Evolutionary conservation across 345 rosid genomes (phyloP), one percentile per base, ranked within the genome.

Genomic region (Laguncularia racemosa): DNA sequence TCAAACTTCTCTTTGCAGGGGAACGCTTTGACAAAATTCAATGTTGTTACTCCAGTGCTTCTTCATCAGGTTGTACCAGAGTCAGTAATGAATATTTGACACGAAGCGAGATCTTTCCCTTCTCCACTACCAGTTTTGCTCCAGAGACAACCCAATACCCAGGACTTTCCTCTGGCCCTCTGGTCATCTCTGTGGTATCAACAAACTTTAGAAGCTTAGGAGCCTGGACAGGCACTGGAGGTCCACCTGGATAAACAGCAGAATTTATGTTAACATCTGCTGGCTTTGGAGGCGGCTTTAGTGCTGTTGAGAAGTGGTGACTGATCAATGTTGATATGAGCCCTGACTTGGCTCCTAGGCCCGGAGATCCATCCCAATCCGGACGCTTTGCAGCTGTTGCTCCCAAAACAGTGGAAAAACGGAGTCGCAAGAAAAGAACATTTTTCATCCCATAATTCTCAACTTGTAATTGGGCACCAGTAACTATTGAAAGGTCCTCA

Each of bases 101-200:
- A 62, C 84, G 91, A 46, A 89, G 76, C 52, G 95, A 93, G 71
- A 93, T 93, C 74, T 75, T 82, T 55, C 96, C 99, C 61, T 79
- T 86, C 82, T 89, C 97, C 7, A 89, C 96, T 12, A 72, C 55
- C 23, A 93, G 72, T 55, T 81, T 85, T 50, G 97, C 99, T 54
- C 99, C 99, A 0, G 99, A 87, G 14, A 89, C 92, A 55, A 84
- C 88, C 99, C 99, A 93, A 70, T 93, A 93, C 16, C 99, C 97
- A 0, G 99, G 99, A 66, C 78, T 72, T 64, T 89, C 90, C 59
- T 87, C 90, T 1, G 99, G 97, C 48, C 99, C 99, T 64, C 99
- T 78, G 0, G 83, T 61, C 89, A 93, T 84, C 78, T 89, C 99
- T 5, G 90, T 78, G n/a, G 90, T 82, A 72, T 93, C 99, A 14